These are phyloP conservation scores for Rhinocladiella mackenziei DNA, from an alignment of 2,329 filamentous ascomycete species.

Conservation along the genomic window DNA sequence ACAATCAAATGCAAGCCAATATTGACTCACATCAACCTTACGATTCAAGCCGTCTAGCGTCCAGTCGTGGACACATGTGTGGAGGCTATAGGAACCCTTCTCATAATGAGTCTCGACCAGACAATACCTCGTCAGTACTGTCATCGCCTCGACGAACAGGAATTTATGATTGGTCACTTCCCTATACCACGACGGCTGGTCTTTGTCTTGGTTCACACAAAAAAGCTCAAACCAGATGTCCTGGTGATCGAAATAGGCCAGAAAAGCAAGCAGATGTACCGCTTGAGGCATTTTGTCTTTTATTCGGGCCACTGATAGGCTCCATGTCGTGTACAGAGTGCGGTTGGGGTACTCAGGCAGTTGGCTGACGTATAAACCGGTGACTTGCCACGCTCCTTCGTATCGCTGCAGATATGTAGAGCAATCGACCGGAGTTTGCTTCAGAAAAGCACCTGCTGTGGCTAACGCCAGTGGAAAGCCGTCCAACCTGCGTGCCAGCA, in stretches of 20 bases:
- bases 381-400: constrained; percentile 35
- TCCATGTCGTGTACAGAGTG: constrained; percentile 26
- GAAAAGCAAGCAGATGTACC: constrained; percentile 39
- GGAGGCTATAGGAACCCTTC: constrained; percentile 13
- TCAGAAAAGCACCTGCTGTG: constrained; percentile 46
- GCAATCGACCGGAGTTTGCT: constrained; percentile 36
- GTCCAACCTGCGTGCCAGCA: constrained; percentile 38
- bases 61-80: constrained; percentile 24
- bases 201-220: constrained; percentile 1
- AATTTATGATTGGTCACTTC: constrained; percentile 1
- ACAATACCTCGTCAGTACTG: constrained; percentile 8
- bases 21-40: constrained; percentile 2
- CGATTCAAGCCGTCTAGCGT: constrained; percentile 15
- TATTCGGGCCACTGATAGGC: constrained; percentile 11
- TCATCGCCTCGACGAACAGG: constrained; percentile 12
- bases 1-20: constrained; percentile 16
- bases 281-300: constrained; percentile 18
- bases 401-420: constrained; percentile 42
- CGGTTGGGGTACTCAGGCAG: constrained; percentile 16
- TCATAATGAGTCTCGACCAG: constrained; percentile 12
- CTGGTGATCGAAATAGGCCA: constrained; percentile 43
- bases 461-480: constrained; percentile 47
- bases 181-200: constrained; percentile 27
- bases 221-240: constrained; percentile 47
- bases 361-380: neutral